phyloP scores from a whole-genome alignment of 192 early-diverging fungal species.

The Lobosporangium transversale region DNA sequence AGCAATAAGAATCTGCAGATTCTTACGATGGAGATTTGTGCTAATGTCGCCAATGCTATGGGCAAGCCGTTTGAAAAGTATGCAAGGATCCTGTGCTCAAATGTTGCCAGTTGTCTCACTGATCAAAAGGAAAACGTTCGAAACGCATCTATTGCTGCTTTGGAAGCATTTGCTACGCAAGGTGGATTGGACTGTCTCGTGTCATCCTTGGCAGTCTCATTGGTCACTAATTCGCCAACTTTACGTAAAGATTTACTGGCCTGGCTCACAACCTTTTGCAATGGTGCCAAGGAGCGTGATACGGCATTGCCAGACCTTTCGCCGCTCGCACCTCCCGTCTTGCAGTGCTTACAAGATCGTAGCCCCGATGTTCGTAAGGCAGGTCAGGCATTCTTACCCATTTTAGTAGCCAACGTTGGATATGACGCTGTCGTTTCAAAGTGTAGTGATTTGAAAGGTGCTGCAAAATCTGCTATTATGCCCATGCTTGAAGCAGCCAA shows the following conservation, averaged over 20 bases:
- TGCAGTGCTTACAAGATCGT: slow-evolving; percentile 89
- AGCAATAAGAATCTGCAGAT: slow-evolving; percentile 91
- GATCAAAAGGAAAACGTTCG: slow-evolving; percentile 95
- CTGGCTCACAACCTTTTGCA: slow-evolving; percentile 78
- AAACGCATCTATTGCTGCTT: slow-evolving; percentile 72
- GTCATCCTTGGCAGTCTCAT: slow-evolving; percentile 66
- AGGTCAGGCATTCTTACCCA: slow-evolving; percentile 75
- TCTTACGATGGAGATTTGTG: slow-evolving; percentile 83
- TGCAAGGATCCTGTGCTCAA: slow-evolving; percentile 72
- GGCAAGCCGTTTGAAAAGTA: slow-evolving; percentile 88
- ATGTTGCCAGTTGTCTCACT: slow-evolving; percentile 77
- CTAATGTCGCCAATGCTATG: slow-evolving; percentile 79
- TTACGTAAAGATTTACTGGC: slow-evolving; percentile 89
- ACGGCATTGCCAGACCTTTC: slow-evolving; percentile 68
- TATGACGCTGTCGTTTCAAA: slow-evolving; percentile 76
- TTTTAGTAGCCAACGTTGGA: slow-evolving; percentile 75
- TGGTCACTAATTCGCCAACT: slow-evolving; percentile 84
- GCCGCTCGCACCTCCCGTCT: slow-evolving; percentile 71
- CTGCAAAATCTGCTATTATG: slow-evolving; percentile 75
- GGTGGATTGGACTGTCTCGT: slow-evolving; percentile 77
- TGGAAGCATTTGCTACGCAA: slow-evolving; percentile 78
- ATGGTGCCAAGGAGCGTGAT: slow-evolving; percentile 52
- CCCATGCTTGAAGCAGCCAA: slow-evolving; percentile 80
- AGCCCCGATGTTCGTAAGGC: slow-evolving; percentile 90
- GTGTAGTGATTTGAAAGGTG: slow-evolving; percentile 80